A percentile compares a stretch with the other conserved stretches of the same genome.
These are phyloP conservation scores for Lentinula aciculospora DNA, from an alignment of 768 basidiomycete species.

Conservation along the genomic window DNA sequence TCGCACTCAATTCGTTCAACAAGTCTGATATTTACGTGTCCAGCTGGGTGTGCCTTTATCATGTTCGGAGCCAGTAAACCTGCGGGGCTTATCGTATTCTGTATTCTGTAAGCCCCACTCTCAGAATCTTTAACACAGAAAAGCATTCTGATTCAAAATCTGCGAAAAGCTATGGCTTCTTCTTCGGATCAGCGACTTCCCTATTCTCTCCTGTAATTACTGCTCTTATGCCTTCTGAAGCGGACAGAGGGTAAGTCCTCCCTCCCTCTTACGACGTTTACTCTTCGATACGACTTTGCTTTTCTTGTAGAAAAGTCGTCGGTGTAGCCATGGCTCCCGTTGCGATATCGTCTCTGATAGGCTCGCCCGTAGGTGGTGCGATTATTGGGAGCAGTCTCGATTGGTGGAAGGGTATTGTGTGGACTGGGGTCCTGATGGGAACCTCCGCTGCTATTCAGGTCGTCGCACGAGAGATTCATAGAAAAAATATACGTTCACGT, in stretches of 20 bases:
- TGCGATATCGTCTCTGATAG: neutral
- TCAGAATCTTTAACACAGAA: too few relatives aligned
- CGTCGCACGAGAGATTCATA: neutral
- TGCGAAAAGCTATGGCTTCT: constrained; percentile 6
- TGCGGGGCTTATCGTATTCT: constrained; percentile 2
- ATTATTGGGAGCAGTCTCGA: neutral
- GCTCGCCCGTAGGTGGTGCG: neutral
- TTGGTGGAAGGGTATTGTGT: constrained; percentile 5
- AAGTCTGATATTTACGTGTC: neutral
- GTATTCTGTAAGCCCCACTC: constrained; percentile 1
- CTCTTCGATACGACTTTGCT: neutral
- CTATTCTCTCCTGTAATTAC: constrained; percentile 2
- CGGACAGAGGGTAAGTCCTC: constrained; percentile 3
- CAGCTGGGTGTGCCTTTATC: constrained; percentile 1
- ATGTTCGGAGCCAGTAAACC: neutral
- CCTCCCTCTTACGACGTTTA: neutral
- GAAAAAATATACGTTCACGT: neutral
- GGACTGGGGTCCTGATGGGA: neutral
- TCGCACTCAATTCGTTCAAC: neutral
- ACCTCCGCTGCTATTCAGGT: neutral
- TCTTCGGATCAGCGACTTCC: neutral
- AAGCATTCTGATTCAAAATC: too few relatives aligned
- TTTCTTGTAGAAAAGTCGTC: neutral
- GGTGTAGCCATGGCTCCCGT: constrained; percentile 3
- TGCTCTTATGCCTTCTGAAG: constrained; percentile 4